These are phyloP conservation scores for Tremella fuciformis DNA, from an alignment of 768 basidiomycete species.

Conservation along the genomic window DNA sequence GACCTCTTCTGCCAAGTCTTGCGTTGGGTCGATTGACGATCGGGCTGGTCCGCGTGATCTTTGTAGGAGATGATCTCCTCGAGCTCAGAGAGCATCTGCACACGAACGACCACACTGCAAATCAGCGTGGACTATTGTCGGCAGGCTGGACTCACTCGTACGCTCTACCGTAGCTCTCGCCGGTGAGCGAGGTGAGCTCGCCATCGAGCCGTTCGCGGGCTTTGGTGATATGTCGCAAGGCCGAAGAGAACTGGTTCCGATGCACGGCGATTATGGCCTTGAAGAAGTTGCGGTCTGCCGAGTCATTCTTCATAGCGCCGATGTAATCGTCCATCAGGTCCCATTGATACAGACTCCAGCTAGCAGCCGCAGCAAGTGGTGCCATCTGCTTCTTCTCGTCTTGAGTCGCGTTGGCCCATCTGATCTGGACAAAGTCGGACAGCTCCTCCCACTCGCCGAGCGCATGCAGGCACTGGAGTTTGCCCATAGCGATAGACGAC, in stretches of 20 bases:
- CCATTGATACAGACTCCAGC: conserved; percentile 97
- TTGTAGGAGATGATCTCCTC: conserved; percentile 98
- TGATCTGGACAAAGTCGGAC: conserved; percentile 76
- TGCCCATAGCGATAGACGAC: conserved; percentile 71
- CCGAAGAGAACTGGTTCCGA: conserved; percentile 91
- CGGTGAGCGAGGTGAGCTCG: conserved; percentile 84
- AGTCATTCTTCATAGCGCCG: conserved; percentile 83
- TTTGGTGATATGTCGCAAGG: conserved; percentile 80
- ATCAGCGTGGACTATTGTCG: conserved; percentile 8
- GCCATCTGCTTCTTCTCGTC: conserved; percentile 89
- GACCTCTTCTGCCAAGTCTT: conserved; percentile 98
- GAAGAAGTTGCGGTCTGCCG: conserved; percentile 92
- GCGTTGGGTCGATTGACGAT: conserved; percentile 82
- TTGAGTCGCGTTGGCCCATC: conserved; percentile 76
- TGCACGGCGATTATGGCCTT: conserved; percentile 93
- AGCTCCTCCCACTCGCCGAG: conserved; percentile 96
- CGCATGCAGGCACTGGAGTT: conserved; percentile 94
- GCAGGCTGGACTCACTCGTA: conserved; percentile 69
- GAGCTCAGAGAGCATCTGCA: conserved; percentile 96
- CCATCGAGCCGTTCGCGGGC: conserved; percentile 89
- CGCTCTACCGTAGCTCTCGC: conserved; percentile 94
- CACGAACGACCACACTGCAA: conserved; percentile 84
- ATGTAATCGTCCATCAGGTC: conserved; percentile 98
- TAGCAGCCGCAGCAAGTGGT: conserved; percentile 93
- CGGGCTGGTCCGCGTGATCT: conserved; percentile 86